Evolutionary conservation across 768 basidiomycete species (phyloP), one percentile per base, ranked within the genome.

Genomic region (Gelatoporia subvermispora): DNA sequence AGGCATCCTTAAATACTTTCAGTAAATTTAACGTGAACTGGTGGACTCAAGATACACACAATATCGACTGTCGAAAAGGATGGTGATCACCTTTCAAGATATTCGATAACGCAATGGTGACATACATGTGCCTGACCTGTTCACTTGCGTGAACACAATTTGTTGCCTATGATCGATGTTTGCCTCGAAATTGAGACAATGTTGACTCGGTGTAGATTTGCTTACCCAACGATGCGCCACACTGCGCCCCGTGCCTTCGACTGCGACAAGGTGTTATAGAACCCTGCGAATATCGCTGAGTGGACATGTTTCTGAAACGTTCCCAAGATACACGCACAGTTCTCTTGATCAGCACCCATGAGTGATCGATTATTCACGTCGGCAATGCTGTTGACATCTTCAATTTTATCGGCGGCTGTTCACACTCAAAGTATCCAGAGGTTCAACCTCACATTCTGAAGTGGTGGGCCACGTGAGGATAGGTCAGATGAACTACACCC

Each of bases 271-370:
- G 73, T 74, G 48, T 73, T 58, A 50, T 66, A 71, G 48, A 81
- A 70, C 76, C 77, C 76, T 79, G 28, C 5, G 13, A 31, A 31
- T 13, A n/a, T n/a, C 28, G 28, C 13, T 5, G 28, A 16, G 25
- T 28, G 18, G 24, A n/a, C 1, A 23, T 18, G 17, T n/a, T n/a
- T n/a, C 41, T n/a, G 13, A 5, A 28, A 28, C 16, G 28, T 9
- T 11, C n/a, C 21, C 41, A 43, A 20, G 28, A 43, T 16, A 28
- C 40, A 41, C 41, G 43, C 47, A 78, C 79, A 82, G 56, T 72
- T 63, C 55, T 82, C 77, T 62, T 83, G 81, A 4, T 66, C 61
- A 8, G 68, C 59, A 5, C 80, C 81, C 75, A 81, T 81, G 35
- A 80, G 56, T 3, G 79, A 78, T 18, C 79, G 72, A 45, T 74